Evolutionary conservation across 106 monocot species (phyloP).

Genomic region (Phalaenopsis aphrodite): DNA sequence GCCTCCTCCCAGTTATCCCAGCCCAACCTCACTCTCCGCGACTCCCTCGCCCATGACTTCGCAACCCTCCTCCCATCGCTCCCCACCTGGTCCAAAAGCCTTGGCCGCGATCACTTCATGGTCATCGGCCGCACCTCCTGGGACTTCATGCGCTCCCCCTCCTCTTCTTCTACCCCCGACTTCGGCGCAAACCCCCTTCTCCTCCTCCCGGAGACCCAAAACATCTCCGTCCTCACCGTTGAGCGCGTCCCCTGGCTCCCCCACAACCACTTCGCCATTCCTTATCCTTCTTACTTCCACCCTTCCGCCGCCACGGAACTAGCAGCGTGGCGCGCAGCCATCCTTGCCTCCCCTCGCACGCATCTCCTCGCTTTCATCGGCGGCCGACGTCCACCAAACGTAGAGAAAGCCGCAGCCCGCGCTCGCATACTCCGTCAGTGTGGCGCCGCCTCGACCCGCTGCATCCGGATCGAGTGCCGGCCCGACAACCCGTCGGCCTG

Average conservation of each 20-base stretch:
- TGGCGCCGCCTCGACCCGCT: constrained; percentile 18
- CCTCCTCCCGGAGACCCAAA: constrained; percentile 19
- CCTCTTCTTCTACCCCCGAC: background rate
- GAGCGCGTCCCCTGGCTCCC: constrained; percentile 47
- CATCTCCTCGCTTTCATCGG: constrained; percentile 56
- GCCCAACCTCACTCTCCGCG: constrained; percentile 18
- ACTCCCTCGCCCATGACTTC: constrained; percentile 29
- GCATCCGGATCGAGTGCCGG: constrained; percentile 31
- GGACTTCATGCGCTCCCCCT: constrained; percentile 50
- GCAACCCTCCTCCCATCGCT: constrained; percentile 8
- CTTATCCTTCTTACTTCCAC: constrained; percentile 62
- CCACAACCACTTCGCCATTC: constrained; percentile 43
- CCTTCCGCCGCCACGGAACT: constrained; percentile 22
- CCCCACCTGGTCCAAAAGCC: constrained; percentile 11
- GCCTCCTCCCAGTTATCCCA: constrained; percentile 30
- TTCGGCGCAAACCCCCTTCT: constrained; percentile 43
- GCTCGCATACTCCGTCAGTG: constrained; percentile 36
- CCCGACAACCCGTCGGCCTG: constrained; percentile 26
- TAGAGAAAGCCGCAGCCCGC: constrained; percentile 33
- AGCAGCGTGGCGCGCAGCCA: constrained; percentile 17
- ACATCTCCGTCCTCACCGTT: constrained; percentile 51
- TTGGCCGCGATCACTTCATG: constrained; percentile 48
- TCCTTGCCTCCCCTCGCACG: constrained; percentile 12
- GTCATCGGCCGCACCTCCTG: constrained; percentile 49
- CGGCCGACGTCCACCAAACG: constrained; percentile 18